Percentiles rank a stretch among this genome's conserved stretches.
Conservation (phyloP, 176 grass and related monocot genomes). For the Triticum urartu region DNA sequence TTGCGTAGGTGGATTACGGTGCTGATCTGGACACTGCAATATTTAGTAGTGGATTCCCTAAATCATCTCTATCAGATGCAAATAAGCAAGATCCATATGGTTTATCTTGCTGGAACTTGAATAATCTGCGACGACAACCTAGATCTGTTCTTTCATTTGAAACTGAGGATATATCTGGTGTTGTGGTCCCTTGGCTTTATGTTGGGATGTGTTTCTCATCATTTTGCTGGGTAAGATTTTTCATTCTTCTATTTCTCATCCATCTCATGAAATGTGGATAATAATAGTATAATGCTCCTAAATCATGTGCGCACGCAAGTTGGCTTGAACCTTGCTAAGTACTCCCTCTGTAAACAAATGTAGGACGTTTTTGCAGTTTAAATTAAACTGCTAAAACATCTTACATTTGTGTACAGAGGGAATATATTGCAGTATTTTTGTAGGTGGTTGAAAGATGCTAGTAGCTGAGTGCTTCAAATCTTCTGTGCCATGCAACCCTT, state of each 20-base stretch:
- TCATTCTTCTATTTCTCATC: conserved; percentile 31
- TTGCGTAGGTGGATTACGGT: conserved; percentile 80
- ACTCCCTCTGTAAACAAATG: too few species aligned
- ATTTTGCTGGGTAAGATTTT: conserved; percentile 86
- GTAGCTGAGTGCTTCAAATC: not conserved
- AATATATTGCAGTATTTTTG: not conserved
- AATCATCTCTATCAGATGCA: conserved; percentile 37
- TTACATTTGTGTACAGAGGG: not conserved
- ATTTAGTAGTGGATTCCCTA: conserved; percentile 86
- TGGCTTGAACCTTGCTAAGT: not conserved
- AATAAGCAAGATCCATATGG: conserved; percentile 55
- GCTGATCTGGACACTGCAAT: conserved; percentile 87
- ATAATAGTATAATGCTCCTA: not conserved
- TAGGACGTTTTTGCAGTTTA: too few species aligned
- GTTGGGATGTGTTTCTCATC: conserved; percentile 99
- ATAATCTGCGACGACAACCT: conserved; percentile 70
- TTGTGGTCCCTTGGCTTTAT: conserved; percentile 98
- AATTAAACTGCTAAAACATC: too few species aligned
- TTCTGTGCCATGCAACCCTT: not conserved
- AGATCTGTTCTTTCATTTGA: conserved; percentile 87
- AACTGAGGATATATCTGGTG: conserved; percentile 88
- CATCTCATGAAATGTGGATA: conserved; percentile 20
- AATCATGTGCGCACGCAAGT: not conserved
- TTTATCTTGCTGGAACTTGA: conserved; percentile 80
- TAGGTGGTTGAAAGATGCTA: conserved; percentile 5